phyloP scores from a whole-genome alignment of 202 grass and related monocot genomes.

The Zizania palustris region DNA sequence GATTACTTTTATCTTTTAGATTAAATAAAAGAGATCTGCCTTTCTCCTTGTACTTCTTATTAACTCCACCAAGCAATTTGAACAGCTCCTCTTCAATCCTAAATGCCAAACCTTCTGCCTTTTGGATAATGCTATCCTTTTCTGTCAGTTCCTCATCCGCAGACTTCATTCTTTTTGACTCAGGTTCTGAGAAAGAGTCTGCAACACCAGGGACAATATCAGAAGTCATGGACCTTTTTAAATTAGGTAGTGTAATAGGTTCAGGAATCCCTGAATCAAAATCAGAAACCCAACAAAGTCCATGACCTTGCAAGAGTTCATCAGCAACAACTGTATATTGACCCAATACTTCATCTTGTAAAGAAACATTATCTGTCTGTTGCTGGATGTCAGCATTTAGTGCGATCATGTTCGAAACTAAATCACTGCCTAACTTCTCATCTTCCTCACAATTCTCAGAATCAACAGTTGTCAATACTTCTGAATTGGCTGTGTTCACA shows the following conservation, averaged over 20 bases:
- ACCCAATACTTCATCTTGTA: conserved; percentile 54
- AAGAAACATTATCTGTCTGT: conserved; percentile 41
- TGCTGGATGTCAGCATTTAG: conserved; percentile 37
- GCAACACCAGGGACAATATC: conserved; percentile 39
- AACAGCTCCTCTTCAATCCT: conserved; percentile 94
- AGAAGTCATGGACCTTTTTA: conserved; percentile 56
- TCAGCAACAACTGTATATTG: conserved; percentile 63
- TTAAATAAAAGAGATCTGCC: conserved; percentile 96
- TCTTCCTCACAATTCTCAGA: conserved; percentile 36
- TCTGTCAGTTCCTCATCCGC: conserved; percentile 32
- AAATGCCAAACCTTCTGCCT: conserved; percentile 70
- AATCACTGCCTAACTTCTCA: conserved; percentile 36
- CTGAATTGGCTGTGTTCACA: conserved; percentile 31
- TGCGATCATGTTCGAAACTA: conserved; percentile 34
- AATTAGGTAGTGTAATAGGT: conserved; percentile 34
- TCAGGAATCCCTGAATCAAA: conserved; percentile 47
- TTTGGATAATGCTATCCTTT: conserved; percentile 39
- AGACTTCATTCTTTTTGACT: conserved; percentile 61
- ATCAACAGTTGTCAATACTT: conserved; percentile 32
- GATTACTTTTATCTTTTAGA: conserved; percentile 92
- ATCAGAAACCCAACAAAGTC: conserved; percentile 90
- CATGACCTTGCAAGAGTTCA: conserved; percentile 96
- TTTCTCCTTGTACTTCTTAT: conserved; percentile 98
- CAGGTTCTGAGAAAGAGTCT: conserved; percentile 40
- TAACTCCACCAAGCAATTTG: conserved; percentile 84